Percentiles rank a stretch among this genome's conserved stretches.
These are phyloP conservation scores for Gnomoniopsis sp. DNA, from an alignment of 2,329 filamentous ascomycete species.

Conservation along the genomic window DNA sequence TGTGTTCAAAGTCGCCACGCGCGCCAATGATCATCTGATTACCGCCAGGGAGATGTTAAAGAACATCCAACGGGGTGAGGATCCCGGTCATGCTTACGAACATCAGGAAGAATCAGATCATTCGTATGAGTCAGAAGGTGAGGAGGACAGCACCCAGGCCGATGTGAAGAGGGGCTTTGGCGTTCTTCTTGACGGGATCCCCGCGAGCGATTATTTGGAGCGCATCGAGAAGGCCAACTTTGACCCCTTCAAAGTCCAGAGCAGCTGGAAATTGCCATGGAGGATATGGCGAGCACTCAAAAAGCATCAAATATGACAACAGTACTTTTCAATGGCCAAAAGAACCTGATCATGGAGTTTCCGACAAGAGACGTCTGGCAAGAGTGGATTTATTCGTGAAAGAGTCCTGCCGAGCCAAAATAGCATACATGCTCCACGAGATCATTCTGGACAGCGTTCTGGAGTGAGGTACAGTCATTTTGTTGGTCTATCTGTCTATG, in stretches of 20 bases:
- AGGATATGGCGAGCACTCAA: conserved; percentile 56
- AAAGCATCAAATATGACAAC: conserved; percentile 41
- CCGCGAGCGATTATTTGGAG: conserved; percentile 75
- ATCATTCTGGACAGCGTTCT: background rate
- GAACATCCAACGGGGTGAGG: conserved; percentile 69
- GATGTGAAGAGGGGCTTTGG: conserved; percentile 65
- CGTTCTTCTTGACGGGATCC: conserved; percentile 75
- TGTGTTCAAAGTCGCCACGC: conserved; percentile 86
- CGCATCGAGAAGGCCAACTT: conserved; percentile 79
- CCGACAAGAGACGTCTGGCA: background rate
- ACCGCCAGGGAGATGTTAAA: conserved; percentile 89
- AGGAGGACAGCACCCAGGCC: conserved; percentile 33
- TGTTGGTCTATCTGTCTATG: background rate
- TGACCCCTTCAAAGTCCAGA: conserved; percentile 68
- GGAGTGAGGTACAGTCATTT: background rate
- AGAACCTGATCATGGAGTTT: background rate
- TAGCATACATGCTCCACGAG: background rate
- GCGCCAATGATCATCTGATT: conserved; percentile 93
- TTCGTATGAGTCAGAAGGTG: conserved; percentile 35
- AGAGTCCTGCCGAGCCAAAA: background rate
- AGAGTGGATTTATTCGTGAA: background rate
- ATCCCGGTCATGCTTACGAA: conserved; percentile 83
- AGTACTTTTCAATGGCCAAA: background rate
- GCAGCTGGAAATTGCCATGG: conserved; percentile 82
- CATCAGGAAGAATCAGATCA: conserved; percentile 75